phyloP scores from a whole-genome alignment of 2,329 filamentous ascomycete genomes.

The Colletotrichum gigasporum region DNA sequence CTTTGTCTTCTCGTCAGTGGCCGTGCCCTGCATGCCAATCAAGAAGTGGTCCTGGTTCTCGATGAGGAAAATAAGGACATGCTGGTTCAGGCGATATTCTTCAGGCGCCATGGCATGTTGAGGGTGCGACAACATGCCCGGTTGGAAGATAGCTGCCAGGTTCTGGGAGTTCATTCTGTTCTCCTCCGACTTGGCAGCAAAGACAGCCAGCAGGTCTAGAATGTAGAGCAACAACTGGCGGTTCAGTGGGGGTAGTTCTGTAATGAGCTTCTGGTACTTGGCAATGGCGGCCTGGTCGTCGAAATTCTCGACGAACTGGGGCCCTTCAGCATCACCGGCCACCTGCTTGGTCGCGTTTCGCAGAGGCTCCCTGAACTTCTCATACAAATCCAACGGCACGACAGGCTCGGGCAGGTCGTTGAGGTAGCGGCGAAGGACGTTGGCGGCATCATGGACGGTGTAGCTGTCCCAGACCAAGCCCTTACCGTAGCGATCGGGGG shows the following conservation, averaged over 20 bases:
- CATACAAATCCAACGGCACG: conserved; percentile 92
- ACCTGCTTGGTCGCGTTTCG: conserved; percentile 76
- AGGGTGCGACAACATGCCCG: conserved; percentile 93
- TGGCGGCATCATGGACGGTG: conserved; percentile 97
- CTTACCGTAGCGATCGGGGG: conserved; percentile 94
- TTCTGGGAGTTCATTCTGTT: conserved; percentile 98
- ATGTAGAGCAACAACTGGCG: conserved; percentile 95
- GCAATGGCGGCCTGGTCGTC: conserved; percentile 77
- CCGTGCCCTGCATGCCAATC: conserved; percentile 98
- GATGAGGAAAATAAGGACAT: conserved; percentile 96
- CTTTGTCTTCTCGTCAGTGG: conserved; percentile 83
- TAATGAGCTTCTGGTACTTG: conserved; percentile 90
- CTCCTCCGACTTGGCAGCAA: conserved; percentile 94
- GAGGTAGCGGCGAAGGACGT: conserved; percentile 92
- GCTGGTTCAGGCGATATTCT: conserved; percentile 95
- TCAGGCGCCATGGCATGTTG: conserved; percentile 93
- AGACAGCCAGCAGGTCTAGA: conserved; percentile 93
- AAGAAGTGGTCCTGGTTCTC: conserved; percentile 99
- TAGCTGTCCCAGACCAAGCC: conserved; percentile 97
- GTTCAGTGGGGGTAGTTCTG: conserved; percentile 90
- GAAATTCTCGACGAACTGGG: conserved; percentile 73
- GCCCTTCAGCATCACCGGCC: conserved; percentile 73
- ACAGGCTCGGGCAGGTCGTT: conserved; percentile 97
- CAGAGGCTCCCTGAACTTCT: conserved; percentile 87
- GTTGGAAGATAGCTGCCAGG: conserved; percentile 95